Conservation (phyloP, 805 yeast genomes). For the Ogataea degrootiae region DNA sequence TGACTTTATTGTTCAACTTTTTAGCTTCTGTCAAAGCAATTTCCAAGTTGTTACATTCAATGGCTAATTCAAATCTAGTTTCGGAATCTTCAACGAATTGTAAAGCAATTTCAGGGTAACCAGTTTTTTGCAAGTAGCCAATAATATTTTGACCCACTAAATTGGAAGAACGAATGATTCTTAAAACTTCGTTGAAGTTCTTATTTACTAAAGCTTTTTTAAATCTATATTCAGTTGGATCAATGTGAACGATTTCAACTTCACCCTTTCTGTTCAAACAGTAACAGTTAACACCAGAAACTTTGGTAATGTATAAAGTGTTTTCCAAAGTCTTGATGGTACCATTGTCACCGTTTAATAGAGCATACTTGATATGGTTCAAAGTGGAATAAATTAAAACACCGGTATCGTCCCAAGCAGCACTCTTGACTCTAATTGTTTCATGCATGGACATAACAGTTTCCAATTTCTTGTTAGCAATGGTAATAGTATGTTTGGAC, state of each 20-base stretch:
- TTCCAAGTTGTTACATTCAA: conserved; percentile 84
- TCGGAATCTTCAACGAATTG: conserved; percentile 97
- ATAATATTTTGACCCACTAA: conserved; percentile 97
- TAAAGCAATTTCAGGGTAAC: conserved; percentile 95
- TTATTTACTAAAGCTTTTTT: conserved; percentile 87
- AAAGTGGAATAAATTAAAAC: conserved; percentile 90
- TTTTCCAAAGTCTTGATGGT: conserved; percentile 88
- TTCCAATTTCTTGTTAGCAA: conserved; percentile 76
- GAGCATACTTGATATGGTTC: conserved; percentile 90
- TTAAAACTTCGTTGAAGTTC: conserved; percentile 86
- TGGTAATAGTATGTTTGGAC: conserved; percentile 88
- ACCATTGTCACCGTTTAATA: conserved; percentile 93
- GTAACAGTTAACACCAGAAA: conserved; percentile 64
- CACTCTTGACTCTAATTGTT: conserved; percentile 93
- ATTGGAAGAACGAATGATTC: conserved; percentile 82
- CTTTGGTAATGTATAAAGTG: conserved; percentile 77
- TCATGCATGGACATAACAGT: conserved; percentile 84
- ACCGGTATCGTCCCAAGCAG: conserved; percentile 94
- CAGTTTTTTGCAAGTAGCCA: conserved; percentile 89
- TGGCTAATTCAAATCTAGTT: conserved; percentile 90
- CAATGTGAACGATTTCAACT: conserved; percentile 73
- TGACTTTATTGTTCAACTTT: conserved; percentile 56
- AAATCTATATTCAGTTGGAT: conserved; percentile 96
- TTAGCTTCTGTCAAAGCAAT: conserved; percentile 90
- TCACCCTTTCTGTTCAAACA: conserved; percentile 83